Base-by-base conservation (phyloP, 208 protist species). In the Paratrypanosoma confusum region DNA sequence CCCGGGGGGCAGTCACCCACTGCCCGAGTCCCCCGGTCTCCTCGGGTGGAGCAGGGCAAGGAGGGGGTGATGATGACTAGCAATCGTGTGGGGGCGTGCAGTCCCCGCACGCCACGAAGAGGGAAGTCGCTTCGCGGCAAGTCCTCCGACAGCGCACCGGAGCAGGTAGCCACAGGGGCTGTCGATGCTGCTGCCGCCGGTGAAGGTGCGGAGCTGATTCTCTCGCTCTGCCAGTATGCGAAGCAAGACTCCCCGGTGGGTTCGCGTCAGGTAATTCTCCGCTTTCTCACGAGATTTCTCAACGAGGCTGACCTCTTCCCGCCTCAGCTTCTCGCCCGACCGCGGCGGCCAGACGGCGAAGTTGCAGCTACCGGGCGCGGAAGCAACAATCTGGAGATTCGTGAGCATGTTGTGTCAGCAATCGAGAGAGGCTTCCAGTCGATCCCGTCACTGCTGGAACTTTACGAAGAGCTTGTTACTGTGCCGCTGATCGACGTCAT, bases 401-500 rank as follows among this genome's bases (percentile, higher is more conserved):
- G n/a, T n/a, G n/a, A n/a, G n/a, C n/a, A n/a, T n/a, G n/a, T n/a
- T n/a, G n/a, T n/a, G n/a, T n/a, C n/a, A n/a, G n/a, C n/a, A n/a
- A n/a, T n/a, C n/a, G n/a, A n/a, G n/a, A n/a, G n/a, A n/a, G n/a
- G n/a, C n/a, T n/a, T n/a, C n/a, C n/a, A n/a, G n/a, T n/a, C n/a
- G n/a, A n/a, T n/a, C n/a, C n/a, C n/a, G n/a, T 82, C 75, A 6
- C 24, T 89, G 18, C 53, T 89, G 36, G 65, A 77, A 44, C 65
- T 89, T 18, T 64, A 60, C 41, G 65, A 68, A 5, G 41, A 37
- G 1, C 40, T 44, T 18, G 63, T 67, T 7, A 61, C 81, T 33
- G 66, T 82, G 18, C 75, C 75, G 18, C 39, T 84, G 32, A 51
- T 76, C 13, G 73, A 84, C 51, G 68, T 83, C 69, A 57, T 87